Percentiles rank a stretch among this genome's conserved stretches.
phyloP scores from a whole-genome alignment of 2,329 filamentous ascomycete genomes.

The Colletotrichum chlorophyti region DNA sequence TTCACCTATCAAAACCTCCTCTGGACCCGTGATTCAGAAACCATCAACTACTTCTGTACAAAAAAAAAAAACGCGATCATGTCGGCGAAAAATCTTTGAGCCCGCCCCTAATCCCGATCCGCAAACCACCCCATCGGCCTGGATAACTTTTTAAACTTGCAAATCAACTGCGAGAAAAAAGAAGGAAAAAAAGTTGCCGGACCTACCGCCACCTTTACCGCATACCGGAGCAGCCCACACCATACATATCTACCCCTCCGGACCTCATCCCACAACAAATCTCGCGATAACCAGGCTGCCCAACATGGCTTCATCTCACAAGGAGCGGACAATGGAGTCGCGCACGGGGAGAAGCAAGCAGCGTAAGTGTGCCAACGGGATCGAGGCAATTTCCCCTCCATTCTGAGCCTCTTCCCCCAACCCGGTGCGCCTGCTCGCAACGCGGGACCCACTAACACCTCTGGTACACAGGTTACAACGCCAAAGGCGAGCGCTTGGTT shows the following conservation, averaged over 20 bases:
- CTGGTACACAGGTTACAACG: conserved; percentile 78
- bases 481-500: conserved; percentile 91
- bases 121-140: neutral
- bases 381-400: conserved; percentile 12
- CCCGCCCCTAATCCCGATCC: conserved; percentile 11
- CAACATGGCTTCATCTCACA: conserved; percentile 31
- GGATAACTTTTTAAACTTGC: conserved; percentile 15
- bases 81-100: conserved; percentile 28
- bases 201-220: conserved; percentile 10
- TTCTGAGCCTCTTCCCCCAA: conserved; percentile 14
- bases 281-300: conserved; percentile 12
- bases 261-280: conserved; percentile 11
- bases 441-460: conserved; percentile 43
- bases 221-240: conserved; percentile 17
- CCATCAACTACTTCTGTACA: conserved; percentile 3
- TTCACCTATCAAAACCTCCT: neutral
- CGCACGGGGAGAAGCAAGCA: conserved; percentile 81
- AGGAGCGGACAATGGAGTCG: conserved; percentile 71
- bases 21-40: conserved; percentile 1
- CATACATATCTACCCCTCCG: conserved; percentile 10
- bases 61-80: conserved; percentile 27
- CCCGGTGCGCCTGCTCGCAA: conserved; percentile 28
- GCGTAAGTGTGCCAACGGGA: conserved; percentile 63
- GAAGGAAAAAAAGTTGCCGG: conserved; percentile 22
- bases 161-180: conserved; percentile 14